Base-by-base conservation (phyloP, 768 basidiomycete genomes). In the Lactifluus piperatus region DNA sequence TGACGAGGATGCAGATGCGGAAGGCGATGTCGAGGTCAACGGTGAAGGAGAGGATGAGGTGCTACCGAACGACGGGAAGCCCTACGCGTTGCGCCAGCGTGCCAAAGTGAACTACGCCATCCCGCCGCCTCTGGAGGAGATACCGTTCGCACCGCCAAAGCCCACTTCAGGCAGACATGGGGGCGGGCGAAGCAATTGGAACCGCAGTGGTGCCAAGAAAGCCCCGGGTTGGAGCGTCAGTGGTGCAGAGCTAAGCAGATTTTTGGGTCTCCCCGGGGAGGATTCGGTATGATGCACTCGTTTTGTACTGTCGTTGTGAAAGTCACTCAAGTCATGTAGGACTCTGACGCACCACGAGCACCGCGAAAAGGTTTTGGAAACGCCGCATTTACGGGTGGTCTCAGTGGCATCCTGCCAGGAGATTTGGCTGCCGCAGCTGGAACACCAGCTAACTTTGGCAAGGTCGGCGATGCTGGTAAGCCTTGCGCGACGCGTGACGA, bases 371-470 rank as follows among this genome's bases (percentile, higher is more conserved):
- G 80, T 0, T 81, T 81, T 56, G 82, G 81, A 3, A 73, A 74
- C 1, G 66, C 76, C 32, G 68, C 69, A 32, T 71, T 71, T 30
- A 68, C 70, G 0, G 78, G 77, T 11, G 81, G 81, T 9, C 76
- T 79, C 66, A 78, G 78, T 18, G 81, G 86, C 9, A 73, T 91
- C 71, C 64, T 88, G 24, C 76, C 82, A 3, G 78, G 79, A 1
- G 88, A 88, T 63, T 72, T 88, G 14, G 82, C 82, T 16, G 74
- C 74, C 10, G 80, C 84, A 44, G 85, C 80, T 26, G 88, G 90
- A 1, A 90, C 88, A 2, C 90, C 91, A 2, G 90, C 89, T 2
- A 91, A 92, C 66, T 74, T 92, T 16, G 91, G 91, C 27, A 92
- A 89, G 70, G 80, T 94, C 48, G 85, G 87, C 4, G 89, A 91